Percentiles rank a stretch among this genome's conserved stretches.
Conservation (phyloP, 257 asterid species). For the Agastache rugosa region DNA sequence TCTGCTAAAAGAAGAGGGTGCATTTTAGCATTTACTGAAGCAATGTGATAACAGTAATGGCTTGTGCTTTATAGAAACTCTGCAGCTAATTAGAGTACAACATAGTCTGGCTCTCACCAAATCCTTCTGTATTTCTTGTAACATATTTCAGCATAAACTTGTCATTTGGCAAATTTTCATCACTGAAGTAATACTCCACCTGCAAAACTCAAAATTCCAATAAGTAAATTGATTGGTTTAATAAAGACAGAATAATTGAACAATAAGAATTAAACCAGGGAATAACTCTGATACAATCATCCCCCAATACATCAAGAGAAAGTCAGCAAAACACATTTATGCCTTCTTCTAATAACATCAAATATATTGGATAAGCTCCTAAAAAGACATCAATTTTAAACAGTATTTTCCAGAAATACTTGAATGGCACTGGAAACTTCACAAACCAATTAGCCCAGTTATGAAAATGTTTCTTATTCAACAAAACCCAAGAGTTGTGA, state of each 20-base stretch:
- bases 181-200: conserved; percentile 97
- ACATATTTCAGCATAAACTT: conserved; percentile 75
- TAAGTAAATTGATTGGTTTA: conserved; percentile 17
- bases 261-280: not conserved
- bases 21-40: conserved; percentile 8
- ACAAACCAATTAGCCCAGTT: conserved; percentile 5
- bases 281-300: conserved; percentile 8
- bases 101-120: conserved; percentile 56
- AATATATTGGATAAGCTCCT: no score
- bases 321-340: not conserved
- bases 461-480: not conserved
- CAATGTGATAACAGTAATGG: not conserved
- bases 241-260: not conserved
- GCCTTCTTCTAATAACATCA: no score
- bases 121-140: conserved; percentile 66
- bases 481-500: conserved; percentile 27
- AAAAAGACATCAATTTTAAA: not conserved
- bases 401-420: not conserved
- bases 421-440: conserved; percentile 13
- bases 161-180: conserved; percentile 84
- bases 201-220: conserved; percentile 42
- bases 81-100: conserved; percentile 15
- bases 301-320: conserved; percentile 1
- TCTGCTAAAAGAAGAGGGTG: not conserved
- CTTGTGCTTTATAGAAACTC: conserved; percentile 20